These are phyloP conservation scores for Waitea zeae DNA, from an alignment of 1,284 basidiomycete species.

Conservation along the genomic window DNA sequence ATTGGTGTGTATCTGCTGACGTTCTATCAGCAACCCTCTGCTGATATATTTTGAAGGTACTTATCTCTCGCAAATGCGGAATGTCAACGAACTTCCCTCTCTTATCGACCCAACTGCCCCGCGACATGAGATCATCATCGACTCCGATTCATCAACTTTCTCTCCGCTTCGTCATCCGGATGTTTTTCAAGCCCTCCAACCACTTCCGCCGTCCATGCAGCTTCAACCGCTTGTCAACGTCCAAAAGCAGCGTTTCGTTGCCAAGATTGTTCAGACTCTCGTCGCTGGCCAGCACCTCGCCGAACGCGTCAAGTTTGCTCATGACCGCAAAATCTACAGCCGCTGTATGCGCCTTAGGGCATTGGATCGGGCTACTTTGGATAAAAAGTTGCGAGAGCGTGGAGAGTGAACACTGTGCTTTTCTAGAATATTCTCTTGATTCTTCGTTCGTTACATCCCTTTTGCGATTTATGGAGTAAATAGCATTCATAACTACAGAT, in stretches of 20 bases:
- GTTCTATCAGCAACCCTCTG: neutral
- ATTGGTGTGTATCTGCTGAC: conserved; percentile 32
- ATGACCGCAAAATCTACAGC: conserved; percentile 60
- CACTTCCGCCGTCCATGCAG: conserved; percentile 55
- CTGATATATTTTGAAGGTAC: conserved; percentile 29
- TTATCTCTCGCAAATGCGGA: conserved; percentile 58
- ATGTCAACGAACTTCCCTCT: conserved; percentile 54
- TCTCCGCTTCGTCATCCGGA: conserved; percentile 55
- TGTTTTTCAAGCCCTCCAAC: conserved; percentile 52
- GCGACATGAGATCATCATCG: conserved; percentile 43
- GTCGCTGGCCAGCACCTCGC: conserved; percentile 72
- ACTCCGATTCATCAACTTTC: conserved; percentile 42
- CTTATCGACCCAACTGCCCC: conserved; percentile 73
- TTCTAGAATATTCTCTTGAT: too few species aligned
- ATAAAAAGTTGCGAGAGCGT: too few species aligned
- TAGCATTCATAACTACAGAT: too few species aligned
- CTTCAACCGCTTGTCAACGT: conserved; percentile 80
- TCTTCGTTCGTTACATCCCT: too few species aligned
- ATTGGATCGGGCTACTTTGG: conserved; percentile 32
- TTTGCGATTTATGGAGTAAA: too few species aligned
- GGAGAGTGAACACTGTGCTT: too few species aligned
- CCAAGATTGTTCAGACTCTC: conserved; percentile 57
- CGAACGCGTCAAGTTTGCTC: conserved; percentile 44
- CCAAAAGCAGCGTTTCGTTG: conserved; percentile 71
- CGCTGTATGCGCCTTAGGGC: conserved; percentile 56